Evolutionary conservation across 1,284 basidiomycete genomes (phyloP).

Genomic region (Pascua guehoae): DNA sequence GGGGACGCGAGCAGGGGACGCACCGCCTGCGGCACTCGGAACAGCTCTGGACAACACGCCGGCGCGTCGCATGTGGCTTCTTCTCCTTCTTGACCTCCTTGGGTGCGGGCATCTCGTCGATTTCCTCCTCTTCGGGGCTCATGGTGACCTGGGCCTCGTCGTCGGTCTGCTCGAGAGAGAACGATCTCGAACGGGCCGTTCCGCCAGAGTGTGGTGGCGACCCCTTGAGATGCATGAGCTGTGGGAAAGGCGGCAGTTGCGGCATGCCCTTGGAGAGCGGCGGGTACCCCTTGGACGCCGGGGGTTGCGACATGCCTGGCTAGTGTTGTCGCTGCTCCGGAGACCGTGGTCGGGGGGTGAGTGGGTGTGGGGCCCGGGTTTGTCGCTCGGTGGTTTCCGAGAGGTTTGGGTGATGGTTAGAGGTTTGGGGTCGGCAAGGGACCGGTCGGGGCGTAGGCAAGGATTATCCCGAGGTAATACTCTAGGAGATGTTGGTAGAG

Average conservation of each 20-base stretch:
- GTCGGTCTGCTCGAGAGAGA: conserved; percentile 10
- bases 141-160: conserved; percentile 12
- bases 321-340: neutral
- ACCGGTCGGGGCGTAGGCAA: too few relatives aligned
- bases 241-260: conserved; percentile 37
- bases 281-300: conserved; percentile 30
- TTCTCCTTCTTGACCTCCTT: conserved; percentile 33
- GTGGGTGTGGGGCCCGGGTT: too few relatives aligned
- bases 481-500: too few relatives aligned
- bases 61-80: conserved; percentile 40
- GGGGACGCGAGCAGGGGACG: neutral
- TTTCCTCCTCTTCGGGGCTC: conserved; percentile 27
- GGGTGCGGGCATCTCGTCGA: conserved; percentile 7
- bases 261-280: conserved; percentile 23
- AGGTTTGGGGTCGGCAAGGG: too few relatives aligned
- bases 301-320: conserved; percentile 29
- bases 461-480: too few relatives aligned
- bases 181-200: conserved; percentile 3
- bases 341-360: too few relatives aligned
- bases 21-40: conserved; percentile 47
- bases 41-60: conserved; percentile 50
- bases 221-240: conserved; percentile 31
- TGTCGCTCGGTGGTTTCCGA: too few relatives aligned
- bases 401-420: too few relatives aligned
- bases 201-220: conserved; percentile 14